Evolutionary conservation across 164 flowering plant genomes (phyloP).

Genomic region (Buxus sempervirens): DNA sequence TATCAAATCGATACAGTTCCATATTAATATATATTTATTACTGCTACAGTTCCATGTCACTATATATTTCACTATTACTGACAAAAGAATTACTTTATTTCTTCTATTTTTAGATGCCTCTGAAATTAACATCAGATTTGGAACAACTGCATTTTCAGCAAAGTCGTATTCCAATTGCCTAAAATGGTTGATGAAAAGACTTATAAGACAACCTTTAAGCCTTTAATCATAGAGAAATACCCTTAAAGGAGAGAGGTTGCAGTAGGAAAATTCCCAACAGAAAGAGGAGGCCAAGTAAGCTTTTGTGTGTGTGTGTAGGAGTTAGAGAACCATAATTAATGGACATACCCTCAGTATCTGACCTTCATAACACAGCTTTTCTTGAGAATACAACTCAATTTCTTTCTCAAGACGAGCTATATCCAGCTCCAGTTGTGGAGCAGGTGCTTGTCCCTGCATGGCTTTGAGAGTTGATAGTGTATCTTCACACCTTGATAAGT

Average conservation of each 20-base stretch:
- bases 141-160: too few species aligned
- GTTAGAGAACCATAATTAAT: neutral
- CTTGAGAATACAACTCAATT: slow-evolving; percentile 72
- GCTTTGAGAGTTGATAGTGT: slow-evolving; percentile 59
- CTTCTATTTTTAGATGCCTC: too few species aligned
- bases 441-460: slow-evolving; percentile 62
- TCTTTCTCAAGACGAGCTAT: slow-evolving; percentile 84
- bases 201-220: too few species aligned
- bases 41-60: too few species aligned
- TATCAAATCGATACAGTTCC: too few species aligned
- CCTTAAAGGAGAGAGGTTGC: too few species aligned
- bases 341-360: slow-evolving; percentile 77
- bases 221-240: neutral
- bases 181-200: neutral
- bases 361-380: slow-evolving; percentile 91
- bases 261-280: neutral
- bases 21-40: too few species aligned
- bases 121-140: too few species aligned
- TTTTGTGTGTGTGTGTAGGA: neutral
- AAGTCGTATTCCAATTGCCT: neutral
- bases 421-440: slow-evolving; percentile 63
- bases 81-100: too few species aligned
- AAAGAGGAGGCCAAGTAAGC: neutral
- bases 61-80: too few species aligned
- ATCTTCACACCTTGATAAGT: slow-evolving; percentile 83